Conservation (phyloP, 257 asterid genomes). For the Nicotiana knightiana region DNA sequence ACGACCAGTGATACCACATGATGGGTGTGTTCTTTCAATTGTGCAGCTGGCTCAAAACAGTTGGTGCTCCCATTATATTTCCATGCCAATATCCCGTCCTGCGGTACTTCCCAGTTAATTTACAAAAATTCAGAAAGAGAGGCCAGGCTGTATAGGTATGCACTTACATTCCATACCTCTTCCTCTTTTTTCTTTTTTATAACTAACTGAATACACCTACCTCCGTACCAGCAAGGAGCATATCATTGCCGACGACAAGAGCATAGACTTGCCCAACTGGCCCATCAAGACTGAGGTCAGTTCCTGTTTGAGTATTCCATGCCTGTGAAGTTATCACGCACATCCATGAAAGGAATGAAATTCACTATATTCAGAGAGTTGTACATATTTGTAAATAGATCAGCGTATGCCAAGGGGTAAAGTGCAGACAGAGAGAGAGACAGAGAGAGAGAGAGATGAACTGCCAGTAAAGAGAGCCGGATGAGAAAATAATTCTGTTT, state of each 20-base stretch:
- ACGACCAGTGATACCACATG: slow-evolving; percentile 88
- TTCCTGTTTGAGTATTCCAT: slow-evolving; percentile 82
- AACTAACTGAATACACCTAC: slow-evolving; percentile 31
- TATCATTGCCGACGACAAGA: slow-evolving; percentile 72
- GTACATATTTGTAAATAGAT: background rate
- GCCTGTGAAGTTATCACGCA: slow-evolving; percentile 49
- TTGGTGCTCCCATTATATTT: slow-evolving; percentile 70
- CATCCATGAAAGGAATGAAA: background rate
- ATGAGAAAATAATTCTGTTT: background rate
- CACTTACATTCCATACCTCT: background rate
- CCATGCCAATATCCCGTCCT: slow-evolving; percentile 95
- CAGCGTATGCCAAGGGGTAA: background rate
- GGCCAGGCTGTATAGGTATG: background rate
- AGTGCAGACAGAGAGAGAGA: background rate
- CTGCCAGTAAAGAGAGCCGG: background rate
- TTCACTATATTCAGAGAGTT: background rate
- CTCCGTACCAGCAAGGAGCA: slow-evolving; percentile 93
- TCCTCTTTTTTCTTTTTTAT: background rate
- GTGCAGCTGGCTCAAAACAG: slow-evolving; percentile 82
- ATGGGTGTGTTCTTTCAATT: slow-evolving; percentile 74
- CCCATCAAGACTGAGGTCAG: slow-evolving; percentile 80
- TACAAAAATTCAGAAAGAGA: background rate
- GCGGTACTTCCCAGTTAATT: slow-evolving; percentile 18
- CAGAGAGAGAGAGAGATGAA: background rate
- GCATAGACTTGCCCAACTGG: slow-evolving; percentile 97